These are phyloP conservation scores for Nakaseomyces nivariensis DNA, from an alignment of 1,139 yeast species.

Conservation along the genomic window DNA sequence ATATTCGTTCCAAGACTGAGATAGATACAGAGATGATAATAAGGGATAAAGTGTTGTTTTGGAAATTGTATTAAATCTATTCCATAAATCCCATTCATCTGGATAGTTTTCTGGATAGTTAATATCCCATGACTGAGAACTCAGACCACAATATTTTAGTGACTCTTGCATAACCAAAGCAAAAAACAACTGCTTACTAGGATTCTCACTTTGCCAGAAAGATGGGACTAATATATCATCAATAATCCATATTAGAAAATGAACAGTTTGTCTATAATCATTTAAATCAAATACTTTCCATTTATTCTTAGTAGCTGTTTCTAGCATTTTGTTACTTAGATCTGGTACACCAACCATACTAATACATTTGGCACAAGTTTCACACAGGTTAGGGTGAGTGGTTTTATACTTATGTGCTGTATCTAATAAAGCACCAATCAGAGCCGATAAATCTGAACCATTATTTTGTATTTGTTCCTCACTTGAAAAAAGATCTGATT, in stretches of 20 bases:
- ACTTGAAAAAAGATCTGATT: conserved; percentile 8
- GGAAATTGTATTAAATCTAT: conserved; percentile 53
- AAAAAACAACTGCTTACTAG: conserved; percentile 70
- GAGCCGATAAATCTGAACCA: conserved; percentile 22
- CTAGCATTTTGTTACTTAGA: conserved; percentile 47
- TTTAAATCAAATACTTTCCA: conserved; percentile 52
- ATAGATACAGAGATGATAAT: conserved; percentile 57
- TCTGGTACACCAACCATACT: conserved; percentile 77
- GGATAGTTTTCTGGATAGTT: conserved; percentile 27
- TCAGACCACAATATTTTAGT: conserved; percentile 53
- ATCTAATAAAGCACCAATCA: conserved; percentile 50
- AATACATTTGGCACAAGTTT: conserved; percentile 56
- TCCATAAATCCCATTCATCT: conserved; percentile 42
- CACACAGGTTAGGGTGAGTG: conserved; percentile 41
- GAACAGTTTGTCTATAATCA: conserved; percentile 51
- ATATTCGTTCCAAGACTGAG: conserved; percentile 40
- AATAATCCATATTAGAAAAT: conserved; percentile 56
- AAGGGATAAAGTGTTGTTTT: conserved; percentile 71
- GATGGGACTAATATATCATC: conserved; percentile 64
- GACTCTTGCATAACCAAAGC: conserved; percentile 89
- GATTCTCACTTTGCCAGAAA: conserved; percentile 85
- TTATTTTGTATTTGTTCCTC: conserved; percentile 12
- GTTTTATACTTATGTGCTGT: conserved; percentile 50
- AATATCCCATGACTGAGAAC: conserved; percentile 31
- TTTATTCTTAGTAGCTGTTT: conserved; percentile 36